Percentiles rank a stretch among this genome's conserved stretches.
phyloP scores from a whole-genome alignment of 192 early-diverging fungal species.

The Coemansia sp. region DNA sequence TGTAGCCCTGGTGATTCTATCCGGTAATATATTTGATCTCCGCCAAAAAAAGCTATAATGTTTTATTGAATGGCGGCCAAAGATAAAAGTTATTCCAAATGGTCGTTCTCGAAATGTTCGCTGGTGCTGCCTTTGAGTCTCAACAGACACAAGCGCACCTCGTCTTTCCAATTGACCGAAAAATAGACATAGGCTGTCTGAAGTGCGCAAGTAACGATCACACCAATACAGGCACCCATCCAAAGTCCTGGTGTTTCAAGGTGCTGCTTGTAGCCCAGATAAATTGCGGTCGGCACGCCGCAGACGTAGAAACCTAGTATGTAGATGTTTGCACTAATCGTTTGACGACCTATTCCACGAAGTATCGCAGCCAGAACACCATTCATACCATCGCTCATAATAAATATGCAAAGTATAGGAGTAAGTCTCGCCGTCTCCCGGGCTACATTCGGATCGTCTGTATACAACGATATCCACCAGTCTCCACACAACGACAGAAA shows the following conservation, averaged over 20 bases:
- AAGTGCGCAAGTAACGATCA: slow-evolving; percentile 12
- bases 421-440: slow-evolving; percentile 65
- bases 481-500: too few species aligned
- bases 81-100: too few species aligned
- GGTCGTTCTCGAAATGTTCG: not conserved
- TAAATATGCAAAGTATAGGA: slow-evolving; percentile 69
- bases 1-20: too few species aligned
- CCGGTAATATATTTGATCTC: too few species aligned
- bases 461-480: too few species aligned
- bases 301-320: slow-evolving; percentile 48
- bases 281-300: slow-evolving; percentile 47
- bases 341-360: slow-evolving; percentile 54
- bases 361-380: slow-evolving; percentile 56
- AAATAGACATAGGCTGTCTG: slow-evolving; percentile 21
- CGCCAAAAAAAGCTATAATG: too few species aligned
- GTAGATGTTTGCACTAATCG: slow-evolving; percentile 46
- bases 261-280: slow-evolving; percentile 37
- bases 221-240: slow-evolving; percentile 24
- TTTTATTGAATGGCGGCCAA: too few species aligned
- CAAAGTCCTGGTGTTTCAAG: slow-evolving; percentile 25
- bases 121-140: slow-evolving; percentile 9
- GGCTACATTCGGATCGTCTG: too few species aligned
- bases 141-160: slow-evolving; percentile 22
- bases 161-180: slow-evolving; percentile 27
- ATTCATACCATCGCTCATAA: slow-evolving; percentile 58